Evolutionary conservation across 257 asterid species (phyloP).

Genomic region (Parsonsia alboflavescens): DNA sequence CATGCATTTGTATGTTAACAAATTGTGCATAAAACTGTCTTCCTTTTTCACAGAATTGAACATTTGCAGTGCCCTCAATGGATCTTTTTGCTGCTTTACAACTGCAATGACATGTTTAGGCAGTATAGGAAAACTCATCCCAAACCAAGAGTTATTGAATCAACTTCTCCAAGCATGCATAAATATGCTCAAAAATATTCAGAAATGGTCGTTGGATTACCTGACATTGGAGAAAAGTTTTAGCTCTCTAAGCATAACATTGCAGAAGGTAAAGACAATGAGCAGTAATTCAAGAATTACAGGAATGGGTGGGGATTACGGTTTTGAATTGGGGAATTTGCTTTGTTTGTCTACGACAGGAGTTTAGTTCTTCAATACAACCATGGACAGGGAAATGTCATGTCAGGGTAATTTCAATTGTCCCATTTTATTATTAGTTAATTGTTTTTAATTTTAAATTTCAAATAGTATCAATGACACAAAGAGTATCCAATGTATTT

Average conservation of each 20-base stretch:
- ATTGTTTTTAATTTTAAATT: too few relatives aligned
- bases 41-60: slow-evolving; percentile 68
- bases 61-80: slow-evolving; percentile 81
- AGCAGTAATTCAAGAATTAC: neutral
- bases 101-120: slow-evolving; percentile 88
- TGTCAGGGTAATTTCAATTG: too few relatives aligned
- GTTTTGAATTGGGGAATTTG: neutral
- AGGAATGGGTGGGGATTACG: neutral
- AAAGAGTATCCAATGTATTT: too few relatives aligned
- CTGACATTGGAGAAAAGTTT: neutral
- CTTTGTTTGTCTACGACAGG: neutral
- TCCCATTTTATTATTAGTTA: too few relatives aligned
- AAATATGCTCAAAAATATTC: neutral
- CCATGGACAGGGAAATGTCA: too few relatives aligned
- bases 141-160: slow-evolving; percentile 18
- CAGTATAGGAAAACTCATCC: slow-evolving; percentile 62
- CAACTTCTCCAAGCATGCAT: neutral
- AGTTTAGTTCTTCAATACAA: too few relatives aligned
- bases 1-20: slow-evolving; percentile 66
- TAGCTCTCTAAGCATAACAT: neutral
- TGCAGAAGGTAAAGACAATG: neutral
- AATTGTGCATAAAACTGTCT: slow-evolving; percentile 63
- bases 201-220: neutral
- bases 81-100: slow-evolving; percentile 61
- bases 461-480: too few relatives aligned